Conservation (phyloP, 225 moss, liverwort and hornwort genomes). For the Takakia lepidozioides region DNA sequence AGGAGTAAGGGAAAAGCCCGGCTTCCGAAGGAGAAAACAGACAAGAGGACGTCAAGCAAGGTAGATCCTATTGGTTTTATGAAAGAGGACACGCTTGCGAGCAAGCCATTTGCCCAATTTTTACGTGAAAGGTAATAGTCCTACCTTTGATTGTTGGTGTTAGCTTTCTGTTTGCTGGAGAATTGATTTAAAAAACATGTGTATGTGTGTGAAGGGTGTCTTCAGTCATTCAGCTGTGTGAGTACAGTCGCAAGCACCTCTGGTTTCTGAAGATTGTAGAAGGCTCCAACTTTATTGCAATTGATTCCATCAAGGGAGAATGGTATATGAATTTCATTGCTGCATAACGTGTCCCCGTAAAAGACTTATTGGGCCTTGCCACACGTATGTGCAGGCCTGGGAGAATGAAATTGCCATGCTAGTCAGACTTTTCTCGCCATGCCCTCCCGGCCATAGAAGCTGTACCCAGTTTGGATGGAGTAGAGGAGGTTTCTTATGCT, state of each 20-base stretch:
- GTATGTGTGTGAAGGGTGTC: background rate
- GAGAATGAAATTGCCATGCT: background rate
- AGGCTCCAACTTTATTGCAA: too few relatives aligned
- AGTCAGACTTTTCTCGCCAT: background rate
- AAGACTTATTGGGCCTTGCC: too few relatives aligned
- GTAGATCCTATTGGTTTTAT: slow-evolving; percentile 49
- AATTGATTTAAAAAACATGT: background rate
- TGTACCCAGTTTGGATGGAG: background rate
- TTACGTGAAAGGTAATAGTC: slow-evolving; percentile 38
- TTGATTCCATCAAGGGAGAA: too few relatives aligned
- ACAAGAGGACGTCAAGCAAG: slow-evolving; percentile 11
- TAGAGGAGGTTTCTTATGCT: background rate
- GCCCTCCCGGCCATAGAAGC: too few relatives aligned
- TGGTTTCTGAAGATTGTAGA: too few relatives aligned
- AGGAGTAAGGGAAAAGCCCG: background rate
- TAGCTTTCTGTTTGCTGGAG: background rate
- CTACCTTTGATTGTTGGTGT: too few relatives aligned
- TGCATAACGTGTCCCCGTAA: too few relatives aligned
- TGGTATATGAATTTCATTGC: too few relatives aligned
- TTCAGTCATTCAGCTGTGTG: background rate
- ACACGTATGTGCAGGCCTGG: background rate
- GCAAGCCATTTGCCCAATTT: slow-evolving; percentile 47
- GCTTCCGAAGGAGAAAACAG: slow-evolving; percentile 4
- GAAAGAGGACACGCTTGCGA: slow-evolving; percentile 37
- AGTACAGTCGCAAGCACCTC: too few relatives aligned